Percentiles rank a stretch among this genome's conserved stretches.
Conservation (phyloP, 75 land plant genomes). For the Adiantum capillusveneris region DNA sequence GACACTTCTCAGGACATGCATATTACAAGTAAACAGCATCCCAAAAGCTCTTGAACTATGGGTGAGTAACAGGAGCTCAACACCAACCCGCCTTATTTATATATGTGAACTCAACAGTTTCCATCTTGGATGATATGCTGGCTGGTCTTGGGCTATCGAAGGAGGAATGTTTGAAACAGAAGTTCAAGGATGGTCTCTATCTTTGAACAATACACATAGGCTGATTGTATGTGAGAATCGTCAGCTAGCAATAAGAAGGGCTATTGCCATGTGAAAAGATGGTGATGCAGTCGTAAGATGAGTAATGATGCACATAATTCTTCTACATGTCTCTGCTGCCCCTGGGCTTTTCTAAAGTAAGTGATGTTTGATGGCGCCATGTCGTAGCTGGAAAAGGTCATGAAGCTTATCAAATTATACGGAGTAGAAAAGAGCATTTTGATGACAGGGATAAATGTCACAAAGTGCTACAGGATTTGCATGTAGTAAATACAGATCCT, state of each 20-base stretch:
- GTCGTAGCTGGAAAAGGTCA: slow-evolving; percentile 95
- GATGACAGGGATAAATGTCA: slow-evolving; percentile 92
- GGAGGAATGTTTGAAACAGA: slow-evolving; percentile 74
- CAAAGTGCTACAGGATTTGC: slow-evolving; percentile 88
- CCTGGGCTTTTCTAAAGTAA: too few species aligned
- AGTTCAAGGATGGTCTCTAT: slow-evolving; percentile 81
- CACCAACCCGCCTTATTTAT: too few species aligned
- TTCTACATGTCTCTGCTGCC: too few species aligned
- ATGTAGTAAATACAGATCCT: background rate
- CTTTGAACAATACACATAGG: slow-evolving; percentile 77
- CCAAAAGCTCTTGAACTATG: too few species aligned
- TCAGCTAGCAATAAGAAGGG: slow-evolving; percentile 73
- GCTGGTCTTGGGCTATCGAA: slow-evolving; percentile 92
- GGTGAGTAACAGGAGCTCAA: too few species aligned
- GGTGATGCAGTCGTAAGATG: slow-evolving; percentile 91
- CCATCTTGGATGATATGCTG: slow-evolving; percentile 89
- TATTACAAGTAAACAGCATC: too few species aligned
- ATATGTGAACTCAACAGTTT: too few species aligned
- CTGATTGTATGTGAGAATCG: slow-evolving; percentile 84
- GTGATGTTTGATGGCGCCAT: slow-evolving; percentile 22
- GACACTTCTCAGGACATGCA: too few species aligned
- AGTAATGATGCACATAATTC: too few species aligned
- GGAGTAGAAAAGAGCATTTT: slow-evolving; percentile 66
- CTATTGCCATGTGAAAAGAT: slow-evolving; percentile 98
- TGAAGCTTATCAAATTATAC: slow-evolving; percentile 81